Base-by-base conservation (phyloP, 2,329 filamentous ascomycete species). In the Arthrobotrys megalospora region DNA sequence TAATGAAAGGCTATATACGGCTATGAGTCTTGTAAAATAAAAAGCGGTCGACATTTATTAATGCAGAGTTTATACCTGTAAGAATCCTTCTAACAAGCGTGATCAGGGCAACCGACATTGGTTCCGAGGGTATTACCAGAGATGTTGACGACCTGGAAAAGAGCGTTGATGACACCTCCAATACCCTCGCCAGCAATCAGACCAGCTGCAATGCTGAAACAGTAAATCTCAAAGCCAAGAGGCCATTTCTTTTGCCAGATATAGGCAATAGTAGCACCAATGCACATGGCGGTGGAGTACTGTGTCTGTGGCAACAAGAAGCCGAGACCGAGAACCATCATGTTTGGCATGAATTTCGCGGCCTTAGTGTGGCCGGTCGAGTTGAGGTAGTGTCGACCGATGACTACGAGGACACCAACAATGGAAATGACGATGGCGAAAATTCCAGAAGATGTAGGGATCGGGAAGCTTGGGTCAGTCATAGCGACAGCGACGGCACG, bases 101-200 rank as follows among this genome's bases (percentile, higher is more conserved):
- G 14, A 48, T 80, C 83, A 0, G 86, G 86, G 70, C 86, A 87
- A 1, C 82, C 86, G 64, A 85, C 81, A 43, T 84, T 82, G 0
- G 83, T 84, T 11, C 86, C 86, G 70, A 86, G 85, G 0, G 82
- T 81, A 48, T 83, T 82, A 7, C 86, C 78, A 5, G 79, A 80
- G 28, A 81, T 75, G 7, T 79, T 80, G 11, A 79, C 85, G 65
- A 87, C 84, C 80, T 87, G 85, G 81, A 87, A 85, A 41, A 87
- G 82, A 1, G 89, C 89, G 80, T 90, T 90, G 73, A 91, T 82
- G n/a, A 90, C 88, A 80, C 89, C 89, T 38, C 89, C 89, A 67
- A 90, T 87, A 69, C 89, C 89, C 83, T 91, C 89, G 4, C 89
- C 89, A 2, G 89, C 89, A 82, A 90, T 90, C 79, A 90, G 85